Base-by-base conservation (phyloP, 257 asterid genomes). In the Cynanchum wilfordii region DNA sequence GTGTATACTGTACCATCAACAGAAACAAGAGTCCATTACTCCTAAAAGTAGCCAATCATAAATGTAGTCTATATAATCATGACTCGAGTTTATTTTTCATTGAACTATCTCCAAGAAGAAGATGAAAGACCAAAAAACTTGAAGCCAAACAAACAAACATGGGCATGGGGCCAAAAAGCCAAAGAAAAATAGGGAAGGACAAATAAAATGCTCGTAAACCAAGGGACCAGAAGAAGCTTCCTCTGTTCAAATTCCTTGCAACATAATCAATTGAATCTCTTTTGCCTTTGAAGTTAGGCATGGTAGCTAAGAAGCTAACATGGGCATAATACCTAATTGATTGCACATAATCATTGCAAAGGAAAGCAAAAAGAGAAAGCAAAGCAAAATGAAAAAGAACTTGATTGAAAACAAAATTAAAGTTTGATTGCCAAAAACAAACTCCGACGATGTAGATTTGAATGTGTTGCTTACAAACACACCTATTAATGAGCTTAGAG, bases 401-500 rank as follows among this genome's bases (percentile, higher is more conserved):
- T 92, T 92, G 49, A 87, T 75, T 1, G 93, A 92, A 29, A 90
- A 72, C 77, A 86, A 5, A 10, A 84, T 38, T 3, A 87, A 55
- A 16, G 84, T 79, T 69, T 78, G 81, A 19, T 84, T 79, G 44
- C 90, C 92, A 19, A 81, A 84, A 20, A 77, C 62, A 12, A 88
- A 56, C 5, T 81, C 80, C 0, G 78, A 77, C 12, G 89, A 78
- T 22, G 82, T 24, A 33, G 84, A 74, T 77, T 65, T 79, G 19
- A 96, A 81, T 56, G 83, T 70, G 75, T 87, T 88, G 84, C 95
- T 88, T 22, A 87, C 93, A 1, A 82, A 89, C 19, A 92, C 97
- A 44, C 96, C 82, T 66, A 92, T 92, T n/a, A 92, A 68, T n/a
- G 98, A 92, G 86, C 96, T 85, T 40, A 92, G 96, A 58, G 96